These are phyloP conservation scores for Sporothrix brunneoviolacea DNA, from an alignment of 2,329 filamentous ascomycete species.

Conservation along the genomic window DNA sequence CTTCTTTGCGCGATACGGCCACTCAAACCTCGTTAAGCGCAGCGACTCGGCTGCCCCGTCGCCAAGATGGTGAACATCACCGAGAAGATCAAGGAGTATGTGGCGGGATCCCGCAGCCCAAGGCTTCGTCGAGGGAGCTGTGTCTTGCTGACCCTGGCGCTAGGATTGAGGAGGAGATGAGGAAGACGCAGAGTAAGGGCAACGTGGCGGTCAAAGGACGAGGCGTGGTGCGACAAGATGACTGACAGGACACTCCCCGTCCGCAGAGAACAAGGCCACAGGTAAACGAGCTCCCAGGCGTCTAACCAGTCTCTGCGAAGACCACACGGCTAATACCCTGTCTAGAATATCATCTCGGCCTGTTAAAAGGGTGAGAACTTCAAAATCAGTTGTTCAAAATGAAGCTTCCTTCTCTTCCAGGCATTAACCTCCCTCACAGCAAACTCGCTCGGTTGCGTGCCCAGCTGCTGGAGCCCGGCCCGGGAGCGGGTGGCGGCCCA, in stretches of 20 bases:
- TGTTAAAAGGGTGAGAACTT: constrained; percentile 93
- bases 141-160: constrained; percentile 20
- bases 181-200: constrained; percentile 81
- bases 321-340: no score
- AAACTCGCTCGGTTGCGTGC: constrained; percentile 93
- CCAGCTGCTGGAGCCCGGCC: constrained; percentile 83
- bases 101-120: no score
- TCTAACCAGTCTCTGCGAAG: no score
- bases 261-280: constrained; percentile 92
- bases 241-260: constrained; percentile 11
- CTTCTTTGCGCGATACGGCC: no score
- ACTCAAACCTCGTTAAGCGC: not conserved
- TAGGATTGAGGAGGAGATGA: constrained; percentile 99
- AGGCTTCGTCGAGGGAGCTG: constrained; percentile 14
- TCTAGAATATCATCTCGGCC: constrained; percentile 92
- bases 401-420: not conserved
- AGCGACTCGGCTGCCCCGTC: constrained; percentile 17
- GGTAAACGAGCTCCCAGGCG: constrained; percentile 57
- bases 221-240: not conserved
- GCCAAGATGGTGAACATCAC: constrained; percentile 94
- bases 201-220: no score
- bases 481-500: constrained; percentile 68
- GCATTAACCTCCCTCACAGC: no score
- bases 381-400: no score
- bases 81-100: constrained; percentile 98